Evolutionary conservation across 805 yeast genomes (phyloP).

Genomic region (Candida sithepensis): DNA sequence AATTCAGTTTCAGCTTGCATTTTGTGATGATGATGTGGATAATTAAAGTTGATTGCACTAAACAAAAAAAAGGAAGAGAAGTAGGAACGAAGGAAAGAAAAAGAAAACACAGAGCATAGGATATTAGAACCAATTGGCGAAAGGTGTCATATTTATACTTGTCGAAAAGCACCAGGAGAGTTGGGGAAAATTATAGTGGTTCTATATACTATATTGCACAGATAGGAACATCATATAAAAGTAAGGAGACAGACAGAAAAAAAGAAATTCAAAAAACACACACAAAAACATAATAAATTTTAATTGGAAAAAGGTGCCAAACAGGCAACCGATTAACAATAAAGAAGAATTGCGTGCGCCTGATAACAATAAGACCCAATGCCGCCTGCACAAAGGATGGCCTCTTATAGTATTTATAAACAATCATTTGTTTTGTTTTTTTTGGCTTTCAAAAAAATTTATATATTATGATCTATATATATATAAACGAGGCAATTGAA

Average conservation of each 20-base stretch:
- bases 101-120: neutral
- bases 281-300: neutral
- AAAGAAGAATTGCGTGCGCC: neutral
- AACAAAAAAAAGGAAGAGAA: neutral
- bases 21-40: neutral
- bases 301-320: neutral
- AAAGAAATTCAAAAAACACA: too few relatives aligned
- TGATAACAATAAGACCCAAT: neutral
- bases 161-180: too few relatives aligned
- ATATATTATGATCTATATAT: too few relatives aligned
- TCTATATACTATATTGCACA: neutral
- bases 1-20: conserved; percentile 39
- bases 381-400: neutral
- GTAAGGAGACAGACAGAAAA: neutral
- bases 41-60: neutral
- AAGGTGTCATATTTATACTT: neutral
- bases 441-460: too few relatives aligned
- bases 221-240: neutral
- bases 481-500: too few relatives aligned
- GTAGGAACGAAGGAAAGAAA: neutral
- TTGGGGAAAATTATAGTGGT: neutral
- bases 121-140: neutral
- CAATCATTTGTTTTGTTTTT: too few relatives aligned
- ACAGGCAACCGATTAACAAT: neutral
- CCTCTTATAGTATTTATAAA: too few relatives aligned